Conservation (phyloP, 2,329 filamentous ascomycete species). For the Leptographium radiaticola region DNA sequence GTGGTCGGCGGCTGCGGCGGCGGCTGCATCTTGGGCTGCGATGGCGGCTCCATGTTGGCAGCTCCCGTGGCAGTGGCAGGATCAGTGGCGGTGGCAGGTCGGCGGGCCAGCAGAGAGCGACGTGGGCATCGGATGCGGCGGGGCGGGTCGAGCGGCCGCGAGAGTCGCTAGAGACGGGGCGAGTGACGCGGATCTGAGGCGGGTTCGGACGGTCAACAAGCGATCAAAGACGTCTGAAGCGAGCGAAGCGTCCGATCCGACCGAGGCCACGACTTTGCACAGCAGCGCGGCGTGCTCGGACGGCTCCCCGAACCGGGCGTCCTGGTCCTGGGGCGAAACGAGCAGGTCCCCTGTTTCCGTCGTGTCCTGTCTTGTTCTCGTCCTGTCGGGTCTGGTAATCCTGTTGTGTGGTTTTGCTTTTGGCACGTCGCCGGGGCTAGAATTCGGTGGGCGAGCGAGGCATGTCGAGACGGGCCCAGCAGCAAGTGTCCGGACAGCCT, state of each 20-base stretch:
- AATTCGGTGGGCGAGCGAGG: conserved; percentile 22
- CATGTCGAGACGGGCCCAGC: conserved; percentile 18
- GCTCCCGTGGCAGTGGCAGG: background rate
- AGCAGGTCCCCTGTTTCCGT: no score
- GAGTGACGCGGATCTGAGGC: background rate
- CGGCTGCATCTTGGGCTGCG: background rate
- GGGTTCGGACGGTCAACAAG: no score
- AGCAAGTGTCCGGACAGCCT: background rate
- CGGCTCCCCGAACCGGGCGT: no score
- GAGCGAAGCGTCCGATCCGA: no score
- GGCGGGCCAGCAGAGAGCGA: background rate
- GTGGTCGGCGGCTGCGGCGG: background rate
- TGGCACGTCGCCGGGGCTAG: conserved; percentile 27
- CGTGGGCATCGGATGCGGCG: background rate
- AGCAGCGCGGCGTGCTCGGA: no score
- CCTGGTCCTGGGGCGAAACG: no score
- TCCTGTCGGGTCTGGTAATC: background rate
- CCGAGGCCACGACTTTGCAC: no score
- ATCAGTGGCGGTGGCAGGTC: background rate
- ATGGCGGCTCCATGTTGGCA: conserved; percentile 1
- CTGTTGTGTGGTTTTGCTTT: conserved; percentile 3
- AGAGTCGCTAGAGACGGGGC: background rate
- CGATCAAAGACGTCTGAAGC: no score
- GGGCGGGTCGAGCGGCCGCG: background rate
- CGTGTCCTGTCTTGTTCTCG: background rate